Conservation (phyloP, 2,329 filamentous ascomycete species). For the Elsinoe arachidis region DNA sequence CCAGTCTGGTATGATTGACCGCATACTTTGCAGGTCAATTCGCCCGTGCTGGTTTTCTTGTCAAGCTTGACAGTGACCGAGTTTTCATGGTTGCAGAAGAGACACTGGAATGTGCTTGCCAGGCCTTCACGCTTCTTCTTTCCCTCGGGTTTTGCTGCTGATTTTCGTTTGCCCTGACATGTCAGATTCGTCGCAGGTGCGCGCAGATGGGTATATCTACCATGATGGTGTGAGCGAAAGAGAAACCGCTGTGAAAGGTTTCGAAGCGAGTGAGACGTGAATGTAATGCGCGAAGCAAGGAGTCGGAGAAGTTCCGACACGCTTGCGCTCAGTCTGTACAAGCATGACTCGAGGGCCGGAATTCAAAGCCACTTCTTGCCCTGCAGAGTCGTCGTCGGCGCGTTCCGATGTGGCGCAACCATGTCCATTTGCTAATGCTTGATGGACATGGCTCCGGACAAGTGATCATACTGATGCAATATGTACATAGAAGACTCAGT, state of each 20-base stretch:
- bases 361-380: not conserved
- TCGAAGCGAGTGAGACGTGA: not conserved
- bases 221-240: not conserved
- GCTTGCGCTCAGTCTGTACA: not conserved
- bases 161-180: conserved; percentile 77
- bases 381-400: not conserved
- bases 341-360: not conserved
- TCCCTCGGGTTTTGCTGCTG: conserved; percentile 69
- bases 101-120: conserved; percentile 80
- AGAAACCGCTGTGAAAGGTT: not conserved
- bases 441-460: not conserved
- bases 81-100: conserved; percentile 98
- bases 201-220: not conserved
- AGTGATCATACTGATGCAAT: not conserved
- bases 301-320: not conserved
- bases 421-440: conserved; percentile 8
- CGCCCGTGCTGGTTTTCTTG: conserved; percentile 81
- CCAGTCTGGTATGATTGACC: conserved; percentile 87
- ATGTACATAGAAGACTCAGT: too few relatives aligned
- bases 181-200: not conserved
- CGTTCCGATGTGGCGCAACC: conserved; percentile 4
- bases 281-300: not conserved
- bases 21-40: conserved; percentile 83
- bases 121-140: conserved; percentile 70
- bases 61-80: conserved; percentile 86